A percentile compares a stretch with the other conserved stretches of the same genome.
phyloP scores from a whole-genome alignment of 208 protist species.

The Naegleria gruberi region DNA sequence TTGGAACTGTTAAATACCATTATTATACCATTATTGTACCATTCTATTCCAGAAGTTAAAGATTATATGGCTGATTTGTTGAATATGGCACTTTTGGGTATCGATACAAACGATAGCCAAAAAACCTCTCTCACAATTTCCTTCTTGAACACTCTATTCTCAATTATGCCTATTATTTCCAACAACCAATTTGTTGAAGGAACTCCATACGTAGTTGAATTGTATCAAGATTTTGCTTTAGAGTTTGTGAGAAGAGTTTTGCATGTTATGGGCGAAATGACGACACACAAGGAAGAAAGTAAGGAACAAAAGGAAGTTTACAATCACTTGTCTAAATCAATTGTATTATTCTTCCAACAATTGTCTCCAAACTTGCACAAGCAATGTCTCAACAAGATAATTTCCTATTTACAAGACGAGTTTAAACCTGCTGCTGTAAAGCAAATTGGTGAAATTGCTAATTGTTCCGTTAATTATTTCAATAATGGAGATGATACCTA shows the following conservation, averaged over 20 bases:
- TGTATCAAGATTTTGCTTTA: background rate
- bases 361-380: background rate
- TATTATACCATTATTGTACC: background rate
- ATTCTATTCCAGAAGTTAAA: background rate
- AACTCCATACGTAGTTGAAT: background rate
- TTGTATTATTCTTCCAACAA: background rate
- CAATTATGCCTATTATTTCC: background rate
- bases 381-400: background rate
- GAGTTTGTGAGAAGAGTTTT: background rate
- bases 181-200: background rate
- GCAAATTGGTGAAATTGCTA: background rate
- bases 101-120: conserved; percentile 12
- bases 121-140: background rate
- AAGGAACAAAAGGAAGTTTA: background rate
- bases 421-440: background rate
- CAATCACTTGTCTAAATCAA: background rate
- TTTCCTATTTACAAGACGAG: background rate
- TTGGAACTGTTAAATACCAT: background rate
- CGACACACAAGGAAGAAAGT: background rate
- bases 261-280: background rate
- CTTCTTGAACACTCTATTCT: background rate
- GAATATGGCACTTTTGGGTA: background rate
- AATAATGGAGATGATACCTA: background rate
- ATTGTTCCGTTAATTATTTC: background rate
- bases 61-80: conserved; percentile 12